Evolutionary conservation across 176 grass and related monocot genomes (phyloP), one percentile per base, ranked within the genome.

Genomic region (Oryza glumipatula): DNA sequence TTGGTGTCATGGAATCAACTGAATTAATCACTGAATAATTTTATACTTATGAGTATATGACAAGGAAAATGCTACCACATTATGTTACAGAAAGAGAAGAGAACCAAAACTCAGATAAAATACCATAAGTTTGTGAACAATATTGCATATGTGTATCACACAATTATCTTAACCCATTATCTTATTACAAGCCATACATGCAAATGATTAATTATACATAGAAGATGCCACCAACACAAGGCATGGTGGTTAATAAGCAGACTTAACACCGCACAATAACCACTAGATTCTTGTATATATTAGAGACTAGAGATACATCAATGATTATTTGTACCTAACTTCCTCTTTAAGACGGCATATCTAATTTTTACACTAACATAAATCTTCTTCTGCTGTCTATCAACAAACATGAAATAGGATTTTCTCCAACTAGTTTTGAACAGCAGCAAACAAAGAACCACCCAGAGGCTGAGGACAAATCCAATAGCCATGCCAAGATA

Each of bases 371-470:
- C 5, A 26, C 9, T 23, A 54, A 80, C 79, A 78, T 66, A 78
- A 22, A 90, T 30, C 65, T 23, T 81, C 30, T 90, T 35, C 54
- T 73, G 54, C 3, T 83, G 17, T 60, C 66, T n/a, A 12, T 89
- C 87, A 6, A 78, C 19, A 19, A 58, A 56, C 30, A 35, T 24
- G 41, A 89, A 92, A 78, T 86, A 89, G 11, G 36, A 10, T 66
- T 30, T 39, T 65, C 84, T 87, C 84, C 88, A 93, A 4, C 36
- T 72, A 43, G 16, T 80, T 41, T 93, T 90, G 5, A 87, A 84
- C 61, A 87, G 3, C 35, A 90, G 65, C n/a, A 61, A 21, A 78
- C 58, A 60, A 48, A 83, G 78, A 7, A 87, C 14, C 26, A 60
- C 33, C 87, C 68, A 87, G 72, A 87, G 65, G 22, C 77, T 77